Evolutionary conservation across 352 stramenopile genomes (phyloP), one percentile per base, ranked within the genome.

Genomic region (Phytophthora pisi): DNA sequence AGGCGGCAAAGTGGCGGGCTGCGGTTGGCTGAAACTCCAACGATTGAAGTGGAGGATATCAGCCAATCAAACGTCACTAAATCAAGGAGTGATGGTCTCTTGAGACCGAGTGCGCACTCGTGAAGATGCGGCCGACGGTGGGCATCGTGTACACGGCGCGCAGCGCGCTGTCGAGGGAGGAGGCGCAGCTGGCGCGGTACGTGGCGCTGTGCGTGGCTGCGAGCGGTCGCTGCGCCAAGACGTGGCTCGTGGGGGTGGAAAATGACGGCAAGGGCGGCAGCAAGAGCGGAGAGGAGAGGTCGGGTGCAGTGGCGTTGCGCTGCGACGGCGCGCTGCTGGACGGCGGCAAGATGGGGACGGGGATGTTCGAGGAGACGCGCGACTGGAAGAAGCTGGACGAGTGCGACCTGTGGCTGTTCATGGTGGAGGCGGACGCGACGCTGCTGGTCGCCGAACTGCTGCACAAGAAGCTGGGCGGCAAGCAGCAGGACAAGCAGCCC

Each of bases 341-440:
- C 23, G 62, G 51, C n/a, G 42, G 52, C 6, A 51, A 73, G 11
- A 30, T 91, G 0, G 46, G 58, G 0, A 28, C 4, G 8, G 57
- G 66, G 0, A 26, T 47, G 2, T 93, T 88, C 58, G 72, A 84
- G 23, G 78, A 88, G 54, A 80, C 70, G 0, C 16, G n/a, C 4
- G 66, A 86, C 20, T 66, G 77, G 45, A 68, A 74, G 10, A 47
- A 16, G 52, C 68, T 93, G n/a, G 31, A 52, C 7, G 69, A 82
- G 9, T 93, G 83, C 34, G 72, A 86, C 24, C 50, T 92, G 40
- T 92, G 81, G 85, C 45, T 93, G 18, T 20, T 93, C 31, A 57
- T 89, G 52, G 50, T 92, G 7, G 85, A 93, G 50, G 65, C 75
- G 0, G 74, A 85, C 24, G 59, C 62, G 20, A 86, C 79, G 31